phyloP scores from a whole-genome alignment of 257 asterid genomes.

The Asclepias syriaca region DNA sequence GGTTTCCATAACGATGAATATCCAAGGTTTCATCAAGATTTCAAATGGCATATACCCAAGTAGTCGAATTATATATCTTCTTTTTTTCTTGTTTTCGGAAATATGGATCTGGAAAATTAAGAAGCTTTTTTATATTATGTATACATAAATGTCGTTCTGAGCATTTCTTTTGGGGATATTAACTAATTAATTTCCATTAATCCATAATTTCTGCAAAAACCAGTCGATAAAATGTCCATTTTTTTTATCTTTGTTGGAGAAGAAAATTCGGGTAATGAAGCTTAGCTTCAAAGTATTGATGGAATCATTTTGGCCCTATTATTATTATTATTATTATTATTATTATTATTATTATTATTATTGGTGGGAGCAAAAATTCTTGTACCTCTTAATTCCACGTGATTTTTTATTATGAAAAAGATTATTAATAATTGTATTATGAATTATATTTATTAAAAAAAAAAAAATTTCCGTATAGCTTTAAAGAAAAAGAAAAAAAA shows the following conservation, averaged over 20 bases:
- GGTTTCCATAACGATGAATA: constrained; percentile 47
- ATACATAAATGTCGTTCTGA: background rate
- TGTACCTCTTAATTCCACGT: no score
- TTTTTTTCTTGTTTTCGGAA: background rate
- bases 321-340: no score
- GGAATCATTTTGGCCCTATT: background rate
- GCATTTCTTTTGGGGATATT: background rate
- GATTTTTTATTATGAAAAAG: no score
- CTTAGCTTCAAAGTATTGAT: background rate
- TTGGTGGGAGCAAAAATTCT: no score
- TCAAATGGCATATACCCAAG: constrained; percentile 23
- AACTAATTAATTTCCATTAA: background rate
- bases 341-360: no score
- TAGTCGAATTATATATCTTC: background rate
- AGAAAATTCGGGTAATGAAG: no score
- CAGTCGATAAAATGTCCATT: background rate
- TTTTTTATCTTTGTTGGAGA: no score
- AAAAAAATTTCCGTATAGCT: no score
- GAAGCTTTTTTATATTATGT: background rate
- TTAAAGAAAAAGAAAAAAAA: no score
- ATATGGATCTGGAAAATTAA: background rate
- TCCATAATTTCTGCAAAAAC: background rate
- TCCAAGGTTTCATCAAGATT: constrained; percentile 25
- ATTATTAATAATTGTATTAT: no score
- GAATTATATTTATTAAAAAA: no score